Evolutionary conservation across 331 rosid genomes (phyloP), one percentile per base, ranked within the genome.

Genomic region (Dryas integrifolia): DNA sequence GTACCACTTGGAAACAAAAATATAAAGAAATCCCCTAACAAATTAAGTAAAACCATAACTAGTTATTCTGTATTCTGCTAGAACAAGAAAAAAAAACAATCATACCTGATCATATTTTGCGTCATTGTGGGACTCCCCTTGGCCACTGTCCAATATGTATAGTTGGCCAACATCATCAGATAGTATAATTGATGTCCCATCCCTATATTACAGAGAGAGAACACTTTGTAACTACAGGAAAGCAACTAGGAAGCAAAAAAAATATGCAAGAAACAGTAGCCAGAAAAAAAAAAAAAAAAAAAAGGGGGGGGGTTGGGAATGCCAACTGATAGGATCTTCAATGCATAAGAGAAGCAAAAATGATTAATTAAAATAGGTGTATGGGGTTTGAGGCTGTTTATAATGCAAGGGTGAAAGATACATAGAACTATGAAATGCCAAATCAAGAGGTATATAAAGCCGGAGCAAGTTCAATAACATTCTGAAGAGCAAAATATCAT

Each of bases 121-220:
- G 88, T 92, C 97, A 67, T 85, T 81, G 73, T 95, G 97, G 82
- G 96, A 92, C 73, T 95, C 98, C 57, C 98, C 99, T 82, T 92
- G 98, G 63, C 99, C 99, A n/a, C 98, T 90, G 81, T 82, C 86
- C 79, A 95, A 81, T 83, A 86, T 85, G 70, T 95, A 92, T 38
- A 95, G 86, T 80, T 95, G 99, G 70, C 99, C 99, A 75, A 90
- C 99, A 81, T 95, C 96, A 79, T 95, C 99, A 9, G 99, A 95
- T 62, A 95, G 93, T 83, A 95, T 87, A 66, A 95, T 85, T 26
- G 99, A 95, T 67, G 99, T 92, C 82, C 99, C 99, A 79, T 95
- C 99, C 87, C 99, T 95, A 73, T 11, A 62, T 58, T 58, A 72
- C 65, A 76, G 51, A 72, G 50, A 40, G 66, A 41, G 48, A 65